Conservation (phyloP, 1,284 basidiomycete species). For the Schizopora paradoxa region DNA sequence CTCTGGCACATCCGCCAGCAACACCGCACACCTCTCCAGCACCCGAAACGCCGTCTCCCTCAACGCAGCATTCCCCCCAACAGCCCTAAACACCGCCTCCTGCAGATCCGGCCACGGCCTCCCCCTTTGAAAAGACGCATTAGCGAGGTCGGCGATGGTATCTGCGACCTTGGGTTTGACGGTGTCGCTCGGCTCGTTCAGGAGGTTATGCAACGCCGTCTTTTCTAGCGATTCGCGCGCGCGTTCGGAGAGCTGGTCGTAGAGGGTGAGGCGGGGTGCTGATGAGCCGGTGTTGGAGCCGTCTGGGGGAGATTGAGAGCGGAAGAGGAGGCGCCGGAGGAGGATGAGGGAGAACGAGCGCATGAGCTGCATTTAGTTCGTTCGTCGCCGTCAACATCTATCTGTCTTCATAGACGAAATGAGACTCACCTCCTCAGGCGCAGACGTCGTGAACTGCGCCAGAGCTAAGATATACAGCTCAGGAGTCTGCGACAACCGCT, state of each 20-base stretch:
- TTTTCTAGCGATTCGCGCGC: constrained; percentile 63
- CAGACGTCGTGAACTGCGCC: constrained; percentile 65
- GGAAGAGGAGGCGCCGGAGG: constrained; percentile 68
- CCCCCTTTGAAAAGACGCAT: constrained; percentile 64
- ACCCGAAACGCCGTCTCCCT: constrained; percentile 15
- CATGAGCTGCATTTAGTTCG: too few species aligned
- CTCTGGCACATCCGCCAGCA: constrained; percentile 11
- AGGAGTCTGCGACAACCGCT: constrained; percentile 66
- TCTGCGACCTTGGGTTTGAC: constrained; percentile 70
- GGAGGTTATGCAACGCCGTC: constrained; percentile 60
- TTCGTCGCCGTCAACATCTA: background rate
- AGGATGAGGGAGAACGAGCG: constrained; percentile 76
- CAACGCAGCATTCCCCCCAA: constrained; percentile 2
- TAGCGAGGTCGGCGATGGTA: constrained; percentile 67
- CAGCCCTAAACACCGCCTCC: constrained; percentile 49
- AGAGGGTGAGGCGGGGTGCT: constrained; percentile 46
- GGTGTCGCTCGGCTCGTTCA: constrained; percentile 47
- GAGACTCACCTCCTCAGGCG: constrained; percentile 56
- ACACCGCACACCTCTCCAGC: constrained; percentile 15
- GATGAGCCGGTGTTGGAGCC: constrained; percentile 21
- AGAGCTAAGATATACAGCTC: constrained; percentile 72
- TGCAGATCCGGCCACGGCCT: constrained; percentile 76
- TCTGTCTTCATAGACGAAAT: background rate
- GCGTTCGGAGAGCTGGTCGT: constrained; percentile 65
- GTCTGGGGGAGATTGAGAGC: constrained; percentile 29